A percentile compares a stretch with the other conserved stretches of the same genome.
Evolutionary conservation across 768 basidiomycete genomes (phyloP).

Genomic region (Termitomyces sp.): DNA sequence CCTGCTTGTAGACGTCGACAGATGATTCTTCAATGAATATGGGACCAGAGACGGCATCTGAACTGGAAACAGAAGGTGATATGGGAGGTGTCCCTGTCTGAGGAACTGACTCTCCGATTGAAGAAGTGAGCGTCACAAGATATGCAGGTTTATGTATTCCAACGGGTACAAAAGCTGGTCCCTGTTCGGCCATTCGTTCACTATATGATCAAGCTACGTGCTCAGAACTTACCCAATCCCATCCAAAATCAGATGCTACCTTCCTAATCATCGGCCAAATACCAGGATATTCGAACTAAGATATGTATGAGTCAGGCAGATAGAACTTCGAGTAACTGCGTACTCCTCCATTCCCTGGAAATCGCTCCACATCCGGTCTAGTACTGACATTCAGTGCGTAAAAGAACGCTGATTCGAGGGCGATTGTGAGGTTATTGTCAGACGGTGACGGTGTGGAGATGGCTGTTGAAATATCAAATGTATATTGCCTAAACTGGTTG

Average conservation of each 20-base stretch:
- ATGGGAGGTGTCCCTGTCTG: slow-evolving; percentile 18
- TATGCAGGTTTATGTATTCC: slow-evolving; percentile 54
- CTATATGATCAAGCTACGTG: background rate
- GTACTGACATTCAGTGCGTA: slow-evolving; percentile 51
- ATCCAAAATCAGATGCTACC: slow-evolving; percentile 50
- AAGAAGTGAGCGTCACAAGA: slow-evolving; percentile 33
- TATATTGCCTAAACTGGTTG: slow-evolving; percentile 52
- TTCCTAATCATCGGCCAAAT: slow-evolving; percentile 46
- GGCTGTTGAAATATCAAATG: slow-evolving; percentile 43
- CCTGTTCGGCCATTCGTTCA: slow-evolving; percentile 24
- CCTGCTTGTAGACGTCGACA: slow-evolving; percentile 50
- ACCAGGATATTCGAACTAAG: slow-evolving; percentile 46
- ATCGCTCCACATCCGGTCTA: slow-evolving; percentile 30
- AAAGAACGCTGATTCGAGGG: slow-evolving; percentile 46
- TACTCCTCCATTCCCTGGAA: slow-evolving; percentile 31
- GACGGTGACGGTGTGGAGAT: slow-evolving; percentile 23
- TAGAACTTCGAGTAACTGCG: slow-evolving; percentile 1
- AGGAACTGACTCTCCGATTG: slow-evolving; percentile 10
- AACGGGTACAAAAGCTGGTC: slow-evolving; percentile 50
- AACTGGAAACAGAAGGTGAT: slow-evolving; percentile 18
- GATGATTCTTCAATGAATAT: slow-evolving; percentile 48
- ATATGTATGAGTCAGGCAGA: background rate
- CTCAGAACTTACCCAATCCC: slow-evolving; percentile 45
- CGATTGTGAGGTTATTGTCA: slow-evolving; percentile 41
- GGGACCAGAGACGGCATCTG: slow-evolving; percentile 14